Conservation (phyloP, 2,329 filamentous ascomycete genomes). For the Apiospora hydei region DNA sequence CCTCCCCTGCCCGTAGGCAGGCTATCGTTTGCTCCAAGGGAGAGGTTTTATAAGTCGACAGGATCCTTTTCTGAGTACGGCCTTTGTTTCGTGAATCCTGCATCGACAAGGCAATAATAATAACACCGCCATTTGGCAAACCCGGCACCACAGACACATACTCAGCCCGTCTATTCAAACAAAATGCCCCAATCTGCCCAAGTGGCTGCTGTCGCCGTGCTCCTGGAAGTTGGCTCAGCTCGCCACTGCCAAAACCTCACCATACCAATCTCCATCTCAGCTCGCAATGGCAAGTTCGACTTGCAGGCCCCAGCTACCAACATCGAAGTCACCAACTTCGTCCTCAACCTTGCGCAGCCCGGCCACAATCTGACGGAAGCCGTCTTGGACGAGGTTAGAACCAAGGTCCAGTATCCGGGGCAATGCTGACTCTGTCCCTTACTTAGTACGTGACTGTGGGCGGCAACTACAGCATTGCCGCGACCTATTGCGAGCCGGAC, state of each 20-base stretch:
- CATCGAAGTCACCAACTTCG: slow-evolving; percentile 63
- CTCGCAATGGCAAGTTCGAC: slow-evolving; percentile 62
- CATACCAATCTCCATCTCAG: slow-evolving; percentile 60
- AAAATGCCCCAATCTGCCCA: background rate
- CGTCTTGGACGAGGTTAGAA: slow-evolving; percentile 47
- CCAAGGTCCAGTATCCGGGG: slow-evolving; percentile 29
- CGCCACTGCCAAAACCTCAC: slow-evolving; percentile 56
- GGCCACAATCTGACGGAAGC: slow-evolving; percentile 53
- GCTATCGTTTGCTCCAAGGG: background rate
- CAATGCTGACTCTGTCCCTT: background rate
- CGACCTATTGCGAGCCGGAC: slow-evolving; percentile 68
- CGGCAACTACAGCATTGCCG: slow-evolving; percentile 64
- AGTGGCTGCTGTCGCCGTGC: background rate
- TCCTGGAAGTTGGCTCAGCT: slow-evolving; percentile 33
- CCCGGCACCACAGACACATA: background rate
- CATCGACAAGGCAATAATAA: background rate
- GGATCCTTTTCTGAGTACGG: background rate
- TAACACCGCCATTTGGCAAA: background rate
- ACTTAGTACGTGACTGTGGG: background rate
- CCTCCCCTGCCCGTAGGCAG: background rate
- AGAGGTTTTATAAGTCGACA: background rate
- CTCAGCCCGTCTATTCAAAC: background rate
- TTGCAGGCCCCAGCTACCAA: slow-evolving; percentile 54
- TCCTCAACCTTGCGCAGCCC: slow-evolving; percentile 54
- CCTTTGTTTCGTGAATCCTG: background rate